phyloP scores from a whole-genome alignment of 1,284 basidiomycete genomes.

The Sporisorium iseilematis-ciliati region DNA sequence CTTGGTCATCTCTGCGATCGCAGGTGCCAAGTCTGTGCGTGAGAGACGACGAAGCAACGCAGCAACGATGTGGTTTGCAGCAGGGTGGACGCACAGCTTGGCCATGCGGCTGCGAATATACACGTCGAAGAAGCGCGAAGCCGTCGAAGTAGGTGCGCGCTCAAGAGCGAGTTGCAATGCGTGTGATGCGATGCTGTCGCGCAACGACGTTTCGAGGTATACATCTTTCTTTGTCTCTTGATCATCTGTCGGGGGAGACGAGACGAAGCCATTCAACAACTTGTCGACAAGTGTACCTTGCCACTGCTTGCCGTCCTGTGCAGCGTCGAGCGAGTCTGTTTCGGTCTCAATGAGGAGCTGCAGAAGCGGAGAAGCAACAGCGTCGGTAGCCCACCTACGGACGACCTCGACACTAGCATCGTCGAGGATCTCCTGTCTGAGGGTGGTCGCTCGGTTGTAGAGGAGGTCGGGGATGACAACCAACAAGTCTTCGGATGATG shows the following conservation, averaged over 20 bases:
- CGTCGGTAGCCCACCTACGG: constrained; percentile 46
- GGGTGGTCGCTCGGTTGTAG: constrained; percentile 18
- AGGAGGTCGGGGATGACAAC: constrained; percentile 41
- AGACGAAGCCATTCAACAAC: constrained; percentile 53
- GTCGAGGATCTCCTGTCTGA: constrained; percentile 25
- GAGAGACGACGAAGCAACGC: constrained; percentile 38
- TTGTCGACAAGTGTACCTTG: constrained; percentile 47
- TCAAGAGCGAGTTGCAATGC: constrained; percentile 52
- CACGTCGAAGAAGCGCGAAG: constrained; percentile 51
- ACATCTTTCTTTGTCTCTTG: constrained; percentile 36
- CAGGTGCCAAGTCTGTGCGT: background rate
- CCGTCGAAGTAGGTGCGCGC: constrained; percentile 20
- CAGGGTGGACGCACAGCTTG: constrained; percentile 63
- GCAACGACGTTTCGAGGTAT: constrained; percentile 62
- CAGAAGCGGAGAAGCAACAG: constrained; percentile 59
- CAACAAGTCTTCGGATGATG: constrained; percentile 15
- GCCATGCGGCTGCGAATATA: constrained; percentile 58
- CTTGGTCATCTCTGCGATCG: constrained; percentile 30
- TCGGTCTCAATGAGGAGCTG: constrained; percentile 55
- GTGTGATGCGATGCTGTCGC: constrained; percentile 65
- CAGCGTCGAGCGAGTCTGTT: constrained; percentile 38
- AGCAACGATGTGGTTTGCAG: constrained; percentile 65
- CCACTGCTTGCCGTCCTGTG: constrained; percentile 12
- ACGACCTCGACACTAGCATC: constrained; percentile 22
- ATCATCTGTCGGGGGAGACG: constrained; percentile 7